Base-by-base conservation (phyloP, 1,284 basidiomycete genomes). In the Peniophora sp. region DNA sequence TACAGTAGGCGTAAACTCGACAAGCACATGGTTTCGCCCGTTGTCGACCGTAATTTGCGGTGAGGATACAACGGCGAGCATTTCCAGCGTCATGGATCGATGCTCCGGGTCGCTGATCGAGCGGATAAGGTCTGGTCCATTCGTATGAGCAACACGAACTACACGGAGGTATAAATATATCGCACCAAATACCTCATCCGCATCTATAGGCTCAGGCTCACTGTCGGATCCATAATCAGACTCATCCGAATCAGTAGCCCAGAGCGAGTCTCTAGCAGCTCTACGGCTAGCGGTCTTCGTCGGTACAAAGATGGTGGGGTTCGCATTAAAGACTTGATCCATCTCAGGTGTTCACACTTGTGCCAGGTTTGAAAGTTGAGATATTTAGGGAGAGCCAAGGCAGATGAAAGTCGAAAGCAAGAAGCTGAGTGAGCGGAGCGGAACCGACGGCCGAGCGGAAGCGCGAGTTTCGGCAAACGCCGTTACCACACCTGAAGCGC, bases 101-200 rank as follows among this genome's bases (percentile, higher is more conserved):
- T 99, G 94, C 66, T 99, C 97, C 1, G 97, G 97, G 62, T 99
- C 97, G 48, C 89, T 89, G 51, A 99, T 97, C 2, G 85, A 88
- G 47, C 94, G 81, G 49, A 99, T 87, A 11, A 99, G 81, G 58
- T 98, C 92, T 95, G 56, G 10, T 5, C 10, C 9, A 16, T 23
- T 20, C 34, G 19, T 14, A 6, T 2, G 2, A 20, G 11, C 14
- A 0, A 1, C 8, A 16, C 1, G 0, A n/a, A 6, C 20, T 5
- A 24, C 10, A 50, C 3, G 19, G 3, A 17, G 14, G n/a, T 25
- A 19, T 25, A 32, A 19, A 22, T n/a, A 9, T 11, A 64, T n/a
- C 72, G 34, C 49, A 78, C 77, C 77, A 56, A 75, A 79, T 3
- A 79, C 69, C 59, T 79, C 77, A 47, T 77, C 70, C 44, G 71